Evolutionary conservation across 257 asterid species (phyloP).

Genomic region (Rehmannia glutinosa): DNA sequence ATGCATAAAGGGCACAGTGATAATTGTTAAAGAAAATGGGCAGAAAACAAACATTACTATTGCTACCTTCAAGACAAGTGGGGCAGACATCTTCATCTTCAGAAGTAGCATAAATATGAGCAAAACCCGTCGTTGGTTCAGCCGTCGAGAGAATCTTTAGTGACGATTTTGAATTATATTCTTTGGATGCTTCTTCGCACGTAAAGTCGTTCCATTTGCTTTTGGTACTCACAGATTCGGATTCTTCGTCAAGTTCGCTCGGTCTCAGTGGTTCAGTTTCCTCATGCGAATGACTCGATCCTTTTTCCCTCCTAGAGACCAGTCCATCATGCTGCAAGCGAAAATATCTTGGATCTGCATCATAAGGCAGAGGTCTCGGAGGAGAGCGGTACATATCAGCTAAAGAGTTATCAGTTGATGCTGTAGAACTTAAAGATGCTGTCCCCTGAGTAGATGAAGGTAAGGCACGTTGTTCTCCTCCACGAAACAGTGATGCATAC

Average conservation of each 20-base stretch:
- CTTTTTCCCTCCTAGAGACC: constrained; percentile 58
- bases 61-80: constrained; percentile 69
- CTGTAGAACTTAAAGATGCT: constrained; percentile 37
- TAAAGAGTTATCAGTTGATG: constrained; percentile 46
- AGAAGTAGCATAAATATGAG: constrained; percentile 45
- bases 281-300: constrained; percentile 80
- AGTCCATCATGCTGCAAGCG: constrained; percentile 60
- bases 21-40: background rate
- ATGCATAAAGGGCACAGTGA: background rate
- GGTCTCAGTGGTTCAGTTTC: constrained; percentile 83
- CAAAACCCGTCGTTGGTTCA: constrained; percentile 53
- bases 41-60: too few species aligned
- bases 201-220: constrained; percentile 62
- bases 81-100: constrained; percentile 82
- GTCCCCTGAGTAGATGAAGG: constrained; percentile 46
- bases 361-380: constrained; percentile 70
- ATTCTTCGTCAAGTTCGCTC: constrained; percentile 58
- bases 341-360: constrained; percentile 54
- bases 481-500: constrained; percentile 51
- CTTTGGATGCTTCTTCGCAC: constrained; percentile 50
- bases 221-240: constrained; percentile 48
- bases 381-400: constrained; percentile 57
- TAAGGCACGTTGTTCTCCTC: constrained; percentile 45
- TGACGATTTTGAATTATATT: constrained; percentile 31
- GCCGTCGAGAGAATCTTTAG: constrained; percentile 33